Evolutionary conservation across 192 early-diverging fungal genomes (phyloP), one percentile per base, ranked within the genome.

Genomic region (Coemansia sp.): DNA sequence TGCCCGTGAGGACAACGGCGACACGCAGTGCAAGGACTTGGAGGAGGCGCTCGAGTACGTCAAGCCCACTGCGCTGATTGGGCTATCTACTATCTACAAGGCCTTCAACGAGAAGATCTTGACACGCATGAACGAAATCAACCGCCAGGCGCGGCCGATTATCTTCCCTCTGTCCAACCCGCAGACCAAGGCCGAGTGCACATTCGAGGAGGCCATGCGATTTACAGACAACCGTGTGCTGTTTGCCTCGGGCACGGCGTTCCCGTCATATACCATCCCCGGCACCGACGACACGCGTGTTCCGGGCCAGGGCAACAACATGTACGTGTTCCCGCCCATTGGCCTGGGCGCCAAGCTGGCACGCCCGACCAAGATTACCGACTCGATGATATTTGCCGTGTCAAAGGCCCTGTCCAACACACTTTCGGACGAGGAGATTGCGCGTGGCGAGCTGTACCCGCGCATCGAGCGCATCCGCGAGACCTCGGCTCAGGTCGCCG

Each of bases 321-420:
- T 94, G 91, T 98, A 96, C 72, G 91, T 93, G 59, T 98, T 97
- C 88, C 96, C 96, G 17, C 90, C 94, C 54, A 87, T 98, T 39
- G 96, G 96, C 4, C 85, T 96, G 20, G 96, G 96, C 60, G 77
- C 91, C 12, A 87, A 90, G 43, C 73, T 97, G 31, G 92, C 63
- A 89, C 89, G 67, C 83, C 94, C 22, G 86, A 46, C 53, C 17
- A 62, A 46, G 19, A 91, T 97, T 57, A 90, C 92, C 29, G 91
- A 95, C 68, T 80, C 76, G 45, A 91, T 97, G 93, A 86, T 98
- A 38, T 93, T 89, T 67, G 79, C 85, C 17, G 85, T 90, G 11
- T 86, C 95, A 15, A 86, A 86, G 87, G 38, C 88, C 89, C 88
- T 97, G 19, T 88, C 95, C 6, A 76, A 87, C 58, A 87, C 91